phyloP scores from a whole-genome alignment of 495 filamentous ascomycete species.

The Elaphomyces granulatus region DNA sequence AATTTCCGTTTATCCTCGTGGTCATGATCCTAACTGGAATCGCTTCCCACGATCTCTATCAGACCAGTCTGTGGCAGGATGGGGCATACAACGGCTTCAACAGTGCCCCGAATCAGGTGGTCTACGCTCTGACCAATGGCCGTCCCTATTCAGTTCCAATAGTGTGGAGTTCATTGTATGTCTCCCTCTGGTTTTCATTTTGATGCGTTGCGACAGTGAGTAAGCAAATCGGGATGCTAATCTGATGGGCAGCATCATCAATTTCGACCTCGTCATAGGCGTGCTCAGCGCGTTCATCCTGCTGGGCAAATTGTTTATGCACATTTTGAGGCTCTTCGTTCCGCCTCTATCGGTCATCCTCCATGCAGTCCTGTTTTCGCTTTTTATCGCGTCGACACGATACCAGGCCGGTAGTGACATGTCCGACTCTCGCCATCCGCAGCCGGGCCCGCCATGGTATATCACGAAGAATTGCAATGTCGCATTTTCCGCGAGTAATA shows the following conservation, averaged over 20 bases:
- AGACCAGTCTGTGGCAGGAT: constrained; percentile 68
- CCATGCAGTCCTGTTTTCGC: constrained; percentile 40
- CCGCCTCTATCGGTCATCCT: constrained; percentile 50
- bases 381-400: constrained; percentile 54
- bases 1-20: constrained; percentile 54
- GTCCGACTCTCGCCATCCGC: constrained; percentile 54
- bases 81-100: constrained; percentile 71
- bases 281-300: constrained; percentile 46
- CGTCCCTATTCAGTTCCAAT: constrained; percentile 49
- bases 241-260: constrained; percentile 43
- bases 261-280: constrained; percentile 70
- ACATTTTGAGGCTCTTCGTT: constrained; percentile 56
- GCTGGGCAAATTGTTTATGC: constrained; percentile 45
- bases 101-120: constrained; percentile 53
- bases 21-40: constrained; percentile 70
- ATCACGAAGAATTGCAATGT: constrained; percentile 62
- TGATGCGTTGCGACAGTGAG: no score
- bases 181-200: no score
- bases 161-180: constrained; percentile 74
- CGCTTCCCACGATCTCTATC: constrained; percentile 63
- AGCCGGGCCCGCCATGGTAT: constrained; percentile 65
- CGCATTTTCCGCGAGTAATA: constrained; percentile 36
- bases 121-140: constrained; percentile 71
- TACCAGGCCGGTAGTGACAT: constrained; percentile 70
- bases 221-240: neutral